Base-by-base conservation (phyloP, 23 red algal species). In the Gracilaria gracilis region DNA sequence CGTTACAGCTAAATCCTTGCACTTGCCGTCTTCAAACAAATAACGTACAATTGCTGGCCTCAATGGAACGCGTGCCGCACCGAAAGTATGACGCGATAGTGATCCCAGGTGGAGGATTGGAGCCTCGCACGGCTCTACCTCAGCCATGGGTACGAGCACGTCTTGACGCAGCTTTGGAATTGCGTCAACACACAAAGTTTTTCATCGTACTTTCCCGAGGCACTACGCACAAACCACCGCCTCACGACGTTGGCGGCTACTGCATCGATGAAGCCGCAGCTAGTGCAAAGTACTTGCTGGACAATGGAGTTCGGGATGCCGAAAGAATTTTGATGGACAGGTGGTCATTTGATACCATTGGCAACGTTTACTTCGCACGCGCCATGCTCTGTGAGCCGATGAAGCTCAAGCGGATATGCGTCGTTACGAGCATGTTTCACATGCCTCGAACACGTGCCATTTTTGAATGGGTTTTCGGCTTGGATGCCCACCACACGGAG, bases 311-410 rank as follows among this genome's bases (percentile, higher is more conserved):
- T 2, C 33, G 32, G 27, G 61, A 83, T 51, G 84, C 91, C 21
- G 48, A 78, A 14, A 61, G 67, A 64, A 88, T 98, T 46, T 58
- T 94, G 28, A 54, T 90, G 24, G 96, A 98, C 62, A 67, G 42
- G 4, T 95, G 96, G 96, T 94, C 91, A 24, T 86, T 98, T 20
- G 96, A 98, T 61, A 98, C 96, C n/a, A 95, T 98, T 77, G 96
- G 96, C 17, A 98, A 98, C 64, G 96, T 87, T 17, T 95, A 87
- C 62, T 94, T 91, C 57, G 78, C 84, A n/a, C 74, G 96, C 23
- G 28, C 53, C 20, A 94, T 94, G 96, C 58, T 98, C 35, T 85
- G 84, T 23, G 87, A 84, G 57, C 91, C 91, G 67, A 84, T 98
- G 49, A 47, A 61, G 31, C 76, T 98, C 25, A 61, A 69, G 0